These are phyloP conservation scores for Paramecium octaurelia DNA, from an alignment of 73 alveolate species.

Conservation along the genomic window DNA sequence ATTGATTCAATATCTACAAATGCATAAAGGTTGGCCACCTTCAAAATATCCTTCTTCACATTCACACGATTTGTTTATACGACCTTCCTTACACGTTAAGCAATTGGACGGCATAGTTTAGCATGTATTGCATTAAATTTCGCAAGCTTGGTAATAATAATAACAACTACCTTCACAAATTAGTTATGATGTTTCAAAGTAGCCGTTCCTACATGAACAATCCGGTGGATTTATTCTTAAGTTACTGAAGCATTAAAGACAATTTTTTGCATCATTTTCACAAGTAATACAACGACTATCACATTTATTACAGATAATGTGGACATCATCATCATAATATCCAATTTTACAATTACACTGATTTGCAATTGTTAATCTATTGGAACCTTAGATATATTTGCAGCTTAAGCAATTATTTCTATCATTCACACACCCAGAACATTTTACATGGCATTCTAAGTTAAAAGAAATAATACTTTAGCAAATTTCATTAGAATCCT, in stretches of 20 bases:
- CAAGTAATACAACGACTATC: not conserved
- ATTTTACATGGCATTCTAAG: not conserved
- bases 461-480: not conserved
- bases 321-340: not conserved
- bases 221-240: not conserved
- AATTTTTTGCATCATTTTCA: not conserved
- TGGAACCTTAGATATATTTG: not conserved
- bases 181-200: not conserved
- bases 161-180: not conserved
- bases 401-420: not conserved
- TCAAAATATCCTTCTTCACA: not conserved
- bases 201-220: not conserved
- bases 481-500: not conserved
- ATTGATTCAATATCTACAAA: not conserved
- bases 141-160: not conserved
- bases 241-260: not conserved
- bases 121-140: not conserved
- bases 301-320: not conserved
- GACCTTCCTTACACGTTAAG: not conserved
- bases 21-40: not conserved
- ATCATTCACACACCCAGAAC: not conserved
- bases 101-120: not conserved
- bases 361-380: not conserved
- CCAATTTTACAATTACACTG: not conserved
- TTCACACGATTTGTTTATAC: not conserved